Conservation (phyloP, 257 asterid species). For the Solanum tarapatanum region DNA sequence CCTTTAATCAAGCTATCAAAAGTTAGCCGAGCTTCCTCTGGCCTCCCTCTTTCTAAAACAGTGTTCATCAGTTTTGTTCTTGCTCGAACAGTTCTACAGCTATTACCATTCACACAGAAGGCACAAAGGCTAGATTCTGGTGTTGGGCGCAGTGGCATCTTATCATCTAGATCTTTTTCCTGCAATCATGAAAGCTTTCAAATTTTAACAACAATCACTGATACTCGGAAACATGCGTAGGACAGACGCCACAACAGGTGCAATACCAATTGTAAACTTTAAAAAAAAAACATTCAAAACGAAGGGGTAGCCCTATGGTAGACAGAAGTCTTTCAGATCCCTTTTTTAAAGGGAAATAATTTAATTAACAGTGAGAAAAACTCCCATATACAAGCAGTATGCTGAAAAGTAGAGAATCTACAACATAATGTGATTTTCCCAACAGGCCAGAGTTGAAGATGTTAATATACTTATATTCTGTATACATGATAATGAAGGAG, state of each 20-base stretch:
- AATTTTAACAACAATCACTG: background rate
- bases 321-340: background rate
- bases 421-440: background rate
- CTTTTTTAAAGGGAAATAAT: background rate
- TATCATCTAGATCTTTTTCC: slow-evolving; percentile 25
- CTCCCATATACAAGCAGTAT: background rate
- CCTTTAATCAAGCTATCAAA: slow-evolving; percentile 41
- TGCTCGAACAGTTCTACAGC: slow-evolving; percentile 44
- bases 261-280: background rate
- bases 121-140: slow-evolving; percentile 33
- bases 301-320: background rate
- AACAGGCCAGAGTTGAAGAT: background rate
- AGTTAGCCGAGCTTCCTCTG: slow-evolving; percentile 33
- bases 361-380: background rate
- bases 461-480: background rate
- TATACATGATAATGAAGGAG: background rate
- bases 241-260: background rate
- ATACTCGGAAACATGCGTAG: background rate
- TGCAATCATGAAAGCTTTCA: slow-evolving; percentile 10
- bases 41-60: slow-evolving; percentile 40
- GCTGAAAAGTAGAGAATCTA: background rate
- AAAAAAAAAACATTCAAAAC: background rate
- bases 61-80: slow-evolving; percentile 50
- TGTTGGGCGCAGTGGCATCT: slow-evolving; percentile 16
- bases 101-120: slow-evolving; percentile 34